Evolutionary conservation across 495 filamentous ascomycete species (phyloP).

Genomic region (Penicillium coffeae): DNA sequence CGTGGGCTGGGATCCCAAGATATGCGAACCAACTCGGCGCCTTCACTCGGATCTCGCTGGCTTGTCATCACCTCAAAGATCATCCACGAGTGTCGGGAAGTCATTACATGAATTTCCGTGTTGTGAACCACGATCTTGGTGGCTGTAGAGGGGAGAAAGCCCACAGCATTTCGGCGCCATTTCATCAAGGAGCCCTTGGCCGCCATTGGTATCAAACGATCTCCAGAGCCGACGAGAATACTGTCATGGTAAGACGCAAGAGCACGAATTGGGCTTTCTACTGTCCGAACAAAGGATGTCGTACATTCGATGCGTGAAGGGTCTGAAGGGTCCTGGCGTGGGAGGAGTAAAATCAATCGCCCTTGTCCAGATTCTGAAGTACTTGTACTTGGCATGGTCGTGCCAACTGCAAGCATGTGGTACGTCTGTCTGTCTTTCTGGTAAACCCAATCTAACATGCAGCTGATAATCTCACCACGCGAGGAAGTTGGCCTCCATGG

Average conservation of each 20-base stretch:
- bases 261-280: slow-evolving; percentile 38
- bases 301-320: slow-evolving; percentile 30
- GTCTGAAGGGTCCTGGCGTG: slow-evolving; percentile 18
- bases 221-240: slow-evolving; percentile 38
- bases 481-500: slow-evolving; percentile 32
- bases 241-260: slow-evolving; percentile 40
- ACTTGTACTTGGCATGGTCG: slow-evolving; percentile 2
- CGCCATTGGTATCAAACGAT: slow-evolving; percentile 33
- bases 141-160: slow-evolving; percentile 36
- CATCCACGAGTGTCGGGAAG: slow-evolving; percentile 37
- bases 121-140: slow-evolving; percentile 39
- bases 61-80: slow-evolving; percentile 28
- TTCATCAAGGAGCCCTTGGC: slow-evolving; percentile 27
- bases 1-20: slow-evolving; percentile 31
- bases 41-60: not conserved
- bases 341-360: not conserved
- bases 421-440: slow-evolving; percentile 36
- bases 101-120: slow-evolving; percentile 42
- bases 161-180: slow-evolving; percentile 30
- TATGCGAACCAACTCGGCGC: slow-evolving; percentile 29
- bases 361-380: not conserved
- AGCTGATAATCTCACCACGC: slow-evolving; percentile 46
- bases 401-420: slow-evolving; percentile 47
- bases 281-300: slow-evolving; percentile 22
- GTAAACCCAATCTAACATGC: slow-evolving; percentile 49